These are phyloP conservation scores for Saccharomyces hybrid DNA, from an alignment of 1,139 yeast genomes.

Conservation along the genomic window DNA sequence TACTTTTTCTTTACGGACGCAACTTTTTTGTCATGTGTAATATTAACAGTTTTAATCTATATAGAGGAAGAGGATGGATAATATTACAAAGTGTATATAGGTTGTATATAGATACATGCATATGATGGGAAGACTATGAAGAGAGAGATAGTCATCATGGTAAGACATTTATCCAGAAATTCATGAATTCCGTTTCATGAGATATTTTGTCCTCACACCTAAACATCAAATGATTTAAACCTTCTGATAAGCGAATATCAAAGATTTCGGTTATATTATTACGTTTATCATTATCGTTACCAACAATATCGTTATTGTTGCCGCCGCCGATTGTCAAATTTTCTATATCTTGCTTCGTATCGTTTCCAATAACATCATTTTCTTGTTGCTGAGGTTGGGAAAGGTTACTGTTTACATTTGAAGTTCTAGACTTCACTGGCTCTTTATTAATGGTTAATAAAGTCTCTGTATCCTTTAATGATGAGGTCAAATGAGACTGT, in stretches of 20 bases:
- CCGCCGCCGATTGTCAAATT: not conserved
- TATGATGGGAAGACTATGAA: not conserved
- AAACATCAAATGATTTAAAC: constrained; percentile 24
- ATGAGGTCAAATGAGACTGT: constrained; percentile 13
- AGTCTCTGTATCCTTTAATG: constrained; percentile 10
- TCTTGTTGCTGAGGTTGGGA: constrained; percentile 5
- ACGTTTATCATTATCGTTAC: constrained; percentile 7
- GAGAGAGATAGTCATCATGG: constrained; percentile 14
- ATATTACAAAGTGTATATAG: not conserved
- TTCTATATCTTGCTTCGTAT: not conserved
- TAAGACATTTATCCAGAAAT: constrained; percentile 29
- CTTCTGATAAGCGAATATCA: constrained; percentile 27
- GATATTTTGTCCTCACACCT: constrained; percentile 15
- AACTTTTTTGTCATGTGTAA: not conserved
- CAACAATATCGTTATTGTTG: not conserved
- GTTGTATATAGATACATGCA: not conserved
- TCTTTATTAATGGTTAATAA: constrained; percentile 23
- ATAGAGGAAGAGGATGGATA: not conserved
- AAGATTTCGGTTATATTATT: constrained; percentile 14
- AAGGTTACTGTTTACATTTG: constrained; percentile 7
- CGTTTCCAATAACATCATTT: constrained; percentile 3
- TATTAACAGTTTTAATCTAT: not conserved
- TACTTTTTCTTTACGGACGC: not conserved
- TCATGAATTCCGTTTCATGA: constrained; percentile 18
- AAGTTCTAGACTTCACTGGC: constrained; percentile 12